Percentiles rank a stretch among this genome's conserved stretches.
These are phyloP conservation scores for Kurtzmaniella fragi DNA, from an alignment of 805 yeast species.

Conservation along the genomic window DNA sequence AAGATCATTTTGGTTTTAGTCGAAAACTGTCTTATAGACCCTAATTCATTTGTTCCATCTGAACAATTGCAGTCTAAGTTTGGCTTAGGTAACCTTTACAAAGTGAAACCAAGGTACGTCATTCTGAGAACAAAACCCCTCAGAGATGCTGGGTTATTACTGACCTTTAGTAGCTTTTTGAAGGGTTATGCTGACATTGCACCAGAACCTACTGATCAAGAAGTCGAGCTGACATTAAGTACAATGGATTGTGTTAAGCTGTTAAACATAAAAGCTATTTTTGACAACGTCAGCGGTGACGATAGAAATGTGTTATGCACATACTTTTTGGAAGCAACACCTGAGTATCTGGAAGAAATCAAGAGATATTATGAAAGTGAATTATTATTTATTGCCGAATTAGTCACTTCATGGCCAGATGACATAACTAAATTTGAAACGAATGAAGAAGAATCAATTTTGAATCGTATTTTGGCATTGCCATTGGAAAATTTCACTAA, in stretches of 20 bases:
- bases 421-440: too few relatives aligned
- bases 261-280: slow-evolving; percentile 53
- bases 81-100: slow-evolving; percentile 49
- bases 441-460: too few relatives aligned
- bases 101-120: slow-evolving; percentile 61
- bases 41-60: slow-evolving; percentile 42
- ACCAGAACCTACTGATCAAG: slow-evolving; percentile 90
- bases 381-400: slow-evolving; percentile 44
- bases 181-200: slow-evolving; percentile 83
- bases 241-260: slow-evolving; percentile 80
- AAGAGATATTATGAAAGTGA: slow-evolving; percentile 44
- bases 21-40: slow-evolving; percentile 67
- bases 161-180: slow-evolving; percentile 87
- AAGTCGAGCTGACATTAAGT: slow-evolving; percentile 77
- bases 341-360: slow-evolving; percentile 20
- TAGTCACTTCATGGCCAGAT: too few relatives aligned
- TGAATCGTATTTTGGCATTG: too few relatives aligned
- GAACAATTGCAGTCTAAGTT: slow-evolving; percentile 55
- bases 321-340: slow-evolving; percentile 8
- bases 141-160: slow-evolving; percentile 74
- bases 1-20: slow-evolving; percentile 59
- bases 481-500: too few relatives aligned
- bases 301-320: too few relatives aligned
- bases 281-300: slow-evolving; percentile 37
- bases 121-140: slow-evolving; percentile 60